Conservation (phyloP, 192 early-diverging fungal genomes). For the Paraglomus brasilianum region DNA sequence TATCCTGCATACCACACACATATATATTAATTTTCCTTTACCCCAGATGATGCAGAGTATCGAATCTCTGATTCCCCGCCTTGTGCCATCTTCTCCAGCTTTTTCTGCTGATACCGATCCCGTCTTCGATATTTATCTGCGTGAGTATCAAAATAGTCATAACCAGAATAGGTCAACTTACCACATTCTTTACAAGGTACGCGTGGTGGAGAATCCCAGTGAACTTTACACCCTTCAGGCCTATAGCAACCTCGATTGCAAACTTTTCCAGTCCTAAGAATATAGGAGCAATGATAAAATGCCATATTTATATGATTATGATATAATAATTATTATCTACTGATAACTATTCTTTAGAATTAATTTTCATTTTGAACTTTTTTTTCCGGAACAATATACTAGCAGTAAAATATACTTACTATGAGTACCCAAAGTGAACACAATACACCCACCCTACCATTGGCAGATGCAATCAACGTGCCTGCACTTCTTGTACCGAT, state of each 20-base stretch:
- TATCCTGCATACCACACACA: neutral
- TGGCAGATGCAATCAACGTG: no score
- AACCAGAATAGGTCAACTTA: neutral
- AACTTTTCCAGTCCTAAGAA: conserved; percentile 5
- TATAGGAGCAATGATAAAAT: neutral
- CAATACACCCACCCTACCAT: neutral
- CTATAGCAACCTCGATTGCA: conserved; percentile 1
- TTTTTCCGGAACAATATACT: no score
- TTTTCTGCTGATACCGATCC: conserved; percentile 1
- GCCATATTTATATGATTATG: neutral
- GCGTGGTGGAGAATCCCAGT: neutral
- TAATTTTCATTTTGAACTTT: no score
- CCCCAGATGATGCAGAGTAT: no score
- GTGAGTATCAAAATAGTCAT: neutral
- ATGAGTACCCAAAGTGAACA: conserved; percentile 18
- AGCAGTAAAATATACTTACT: neutral
- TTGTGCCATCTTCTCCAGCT: conserved; percentile 17
- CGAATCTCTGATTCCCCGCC: no score
- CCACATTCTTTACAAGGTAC: neutral
- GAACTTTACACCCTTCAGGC: neutral
- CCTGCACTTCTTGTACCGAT: no score
- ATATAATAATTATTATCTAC: neutral
- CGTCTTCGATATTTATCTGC: neutral
- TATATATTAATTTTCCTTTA: no score
- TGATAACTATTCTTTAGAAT: no score